Conservation (phyloP, 2,329 filamentous ascomycete genomes). For the Fusarium camptoceras region DNA sequence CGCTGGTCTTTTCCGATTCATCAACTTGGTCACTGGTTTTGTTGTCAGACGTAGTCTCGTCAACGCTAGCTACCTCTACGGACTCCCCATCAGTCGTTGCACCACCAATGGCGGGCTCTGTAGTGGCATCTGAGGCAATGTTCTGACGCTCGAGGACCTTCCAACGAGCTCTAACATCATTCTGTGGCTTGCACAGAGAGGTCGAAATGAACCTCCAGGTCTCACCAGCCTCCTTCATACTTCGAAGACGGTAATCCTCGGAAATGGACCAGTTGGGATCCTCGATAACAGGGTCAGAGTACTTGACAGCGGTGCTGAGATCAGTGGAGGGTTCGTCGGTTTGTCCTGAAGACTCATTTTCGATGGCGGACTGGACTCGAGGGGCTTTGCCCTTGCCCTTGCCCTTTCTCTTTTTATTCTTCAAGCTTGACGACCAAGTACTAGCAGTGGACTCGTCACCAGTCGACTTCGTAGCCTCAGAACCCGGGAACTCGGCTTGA, state of each 20-base stretch:
- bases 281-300: neutral
- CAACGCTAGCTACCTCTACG: neutral
- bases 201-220: constrained; percentile 50
- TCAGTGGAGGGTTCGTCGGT: constrained; percentile 11
- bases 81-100: neutral
- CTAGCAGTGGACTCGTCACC: neutral
- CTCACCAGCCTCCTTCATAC: constrained; percentile 50
- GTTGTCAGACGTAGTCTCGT: neutral
- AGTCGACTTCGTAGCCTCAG: constrained; percentile 1
- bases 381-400: constrained; percentile 12
- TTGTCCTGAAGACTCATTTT: constrained; percentile 13
- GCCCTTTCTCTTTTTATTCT: constrained; percentile 5
- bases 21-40: neutral
- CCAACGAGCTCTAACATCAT: constrained; percentile 51
- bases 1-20: neutral
- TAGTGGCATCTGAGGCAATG: neutral
- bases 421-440: neutral
- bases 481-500: neutral
- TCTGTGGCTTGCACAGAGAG: constrained; percentile 46
- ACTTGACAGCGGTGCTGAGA: constrained; percentile 2
- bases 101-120: constrained; percentile 4
- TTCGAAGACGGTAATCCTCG: constrained; percentile 50
- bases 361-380: constrained; percentile 7
- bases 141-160: constrained; percentile 46
- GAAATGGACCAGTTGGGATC: constrained; percentile 50